A percentile compares a stretch with the other conserved stretches of the same genome.
Evolutionary conservation across 768 basidiomycete genomes (phyloP).

Genomic region (Cyclocybe cylindracea): DNA sequence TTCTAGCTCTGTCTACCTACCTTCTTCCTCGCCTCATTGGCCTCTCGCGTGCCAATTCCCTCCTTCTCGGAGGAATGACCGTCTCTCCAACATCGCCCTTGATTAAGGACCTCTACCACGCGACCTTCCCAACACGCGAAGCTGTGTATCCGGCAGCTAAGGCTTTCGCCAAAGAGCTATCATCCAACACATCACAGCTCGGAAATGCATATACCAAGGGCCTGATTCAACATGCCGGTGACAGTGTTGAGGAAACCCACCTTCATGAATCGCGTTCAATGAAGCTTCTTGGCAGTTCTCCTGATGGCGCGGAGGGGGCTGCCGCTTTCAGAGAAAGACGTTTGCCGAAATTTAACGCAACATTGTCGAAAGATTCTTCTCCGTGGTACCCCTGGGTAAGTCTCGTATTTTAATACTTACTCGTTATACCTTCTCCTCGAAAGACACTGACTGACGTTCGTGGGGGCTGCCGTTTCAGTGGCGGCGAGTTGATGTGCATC

Average conservation of each 20-base stretch:
- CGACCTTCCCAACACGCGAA: slow-evolving; percentile 47
- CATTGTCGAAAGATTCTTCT: slow-evolving; percentile 38
- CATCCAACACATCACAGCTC: slow-evolving; percentile 50
- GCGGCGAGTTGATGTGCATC: slow-evolving; percentile 33
- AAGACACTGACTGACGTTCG: background rate
- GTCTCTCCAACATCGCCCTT: slow-evolving; percentile 45
- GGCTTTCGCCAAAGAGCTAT: slow-evolving; percentile 52
- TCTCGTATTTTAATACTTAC: background rate
- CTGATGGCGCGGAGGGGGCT: slow-evolving; percentile 49
- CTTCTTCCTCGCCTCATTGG: slow-evolving; percentile 58
- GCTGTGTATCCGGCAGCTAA: slow-evolving; percentile 55
- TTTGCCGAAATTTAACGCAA: slow-evolving; percentile 44
- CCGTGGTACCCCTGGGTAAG: slow-evolving; percentile 57
- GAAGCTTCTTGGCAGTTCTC: slow-evolving; percentile 33
- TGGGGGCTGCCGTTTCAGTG: slow-evolving; percentile 28
- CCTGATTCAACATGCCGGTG: slow-evolving; percentile 49
- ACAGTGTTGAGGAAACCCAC: slow-evolving; percentile 55
- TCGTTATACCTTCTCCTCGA: too few species aligned
- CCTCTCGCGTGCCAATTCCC: slow-evolving; percentile 48
- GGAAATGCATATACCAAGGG: slow-evolving; percentile 53
- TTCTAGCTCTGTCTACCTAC: slow-evolving; percentile 32
- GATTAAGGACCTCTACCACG: slow-evolving; percentile 45
- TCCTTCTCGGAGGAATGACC: slow-evolving; percentile 50
- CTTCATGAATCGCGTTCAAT: slow-evolving; percentile 53
- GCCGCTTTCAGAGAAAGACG: slow-evolving; percentile 50